Percentiles rank a stretch among this genome's conserved stretches.
These are phyloP conservation scores for Heliamphora pulchella DNA, from an alignment of 179 eudicot species.

Conservation along the genomic window DNA sequence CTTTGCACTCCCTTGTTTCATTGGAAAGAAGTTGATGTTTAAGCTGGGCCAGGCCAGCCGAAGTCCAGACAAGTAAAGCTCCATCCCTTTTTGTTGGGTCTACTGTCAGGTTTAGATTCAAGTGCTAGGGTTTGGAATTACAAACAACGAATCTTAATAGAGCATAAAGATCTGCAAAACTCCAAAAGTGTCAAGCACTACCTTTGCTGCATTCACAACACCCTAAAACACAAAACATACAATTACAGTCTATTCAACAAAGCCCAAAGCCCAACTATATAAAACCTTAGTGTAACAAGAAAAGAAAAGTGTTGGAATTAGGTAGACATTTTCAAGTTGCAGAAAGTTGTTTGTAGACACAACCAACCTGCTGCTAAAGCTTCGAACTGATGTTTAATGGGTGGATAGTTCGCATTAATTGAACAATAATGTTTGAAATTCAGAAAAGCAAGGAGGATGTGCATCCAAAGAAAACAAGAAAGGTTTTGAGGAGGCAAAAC, in stretches of 20 bases:
- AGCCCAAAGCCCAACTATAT: background rate
- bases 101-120: conserved; percentile 21
- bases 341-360: no score
- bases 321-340: conserved; percentile 1
- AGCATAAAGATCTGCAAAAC: conserved; percentile 72
- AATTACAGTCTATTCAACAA: conserved; percentile 7
- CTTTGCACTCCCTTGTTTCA: conserved; percentile 69
- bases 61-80: conserved; percentile 57
- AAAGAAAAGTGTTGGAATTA: background rate
- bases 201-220: background rate
- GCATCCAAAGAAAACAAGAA: conserved; percentile 25
- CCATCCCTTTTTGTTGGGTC: conserved; percentile 22
- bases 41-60: conserved; percentile 64
- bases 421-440: conserved; percentile 67
- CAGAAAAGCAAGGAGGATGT: conserved; percentile 79
- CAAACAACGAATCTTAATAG: conserved; percentile 61
- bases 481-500: background rate
- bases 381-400: conserved; percentile 80
- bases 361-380: conserved; percentile 64
- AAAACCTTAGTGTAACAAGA: background rate
- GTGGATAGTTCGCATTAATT: conserved; percentile 76
- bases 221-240: background rate
- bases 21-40: conserved; percentile 81
- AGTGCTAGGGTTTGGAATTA: conserved; percentile 26
- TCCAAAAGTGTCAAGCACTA: conserved; percentile 13